Conservation (phyloP, 176 grass and related monocot species). For the Musa beccarii region DNA sequence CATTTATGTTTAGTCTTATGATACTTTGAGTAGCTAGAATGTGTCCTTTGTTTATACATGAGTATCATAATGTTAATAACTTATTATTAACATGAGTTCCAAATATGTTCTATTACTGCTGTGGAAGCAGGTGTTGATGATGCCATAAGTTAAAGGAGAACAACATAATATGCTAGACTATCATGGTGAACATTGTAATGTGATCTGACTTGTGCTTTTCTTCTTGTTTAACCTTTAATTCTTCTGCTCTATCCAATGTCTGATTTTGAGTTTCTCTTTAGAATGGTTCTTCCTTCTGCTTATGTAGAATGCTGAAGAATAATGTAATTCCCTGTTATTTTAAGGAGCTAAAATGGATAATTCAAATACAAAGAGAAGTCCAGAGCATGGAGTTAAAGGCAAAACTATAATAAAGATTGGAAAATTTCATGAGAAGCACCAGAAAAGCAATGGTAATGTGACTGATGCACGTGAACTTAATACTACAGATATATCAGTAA, state of each 20-base stretch:
- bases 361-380: slow-evolving; percentile 21
- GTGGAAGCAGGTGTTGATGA: not conserved
- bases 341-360: slow-evolving; percentile 55
- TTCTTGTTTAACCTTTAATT: not conserved
- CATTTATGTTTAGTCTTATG: too few species aligned
- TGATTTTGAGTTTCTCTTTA: not conserved
- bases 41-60: too few species aligned
- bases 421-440: slow-evolving; percentile 32
- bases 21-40: too few species aligned
- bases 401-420: slow-evolving; percentile 52
- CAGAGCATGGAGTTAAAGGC: slow-evolving; percentile 23
- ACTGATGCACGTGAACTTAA: slow-evolving; percentile 25
- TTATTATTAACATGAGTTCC: not conserved
- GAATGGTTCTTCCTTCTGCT: not conserved
- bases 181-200: not conserved
- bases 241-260: not conserved
- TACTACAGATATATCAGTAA: not conserved
- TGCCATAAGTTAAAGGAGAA: not conserved
- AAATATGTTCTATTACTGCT: not conserved
- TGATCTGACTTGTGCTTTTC: not conserved
- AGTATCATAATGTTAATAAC: not conserved
- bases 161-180: not conserved
- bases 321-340: not conserved
- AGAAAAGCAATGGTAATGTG: slow-evolving; percentile 33
- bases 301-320: not conserved